Conservation (phyloP, 2,329 filamentous ascomycete genomes). For the Fusarium sp. region DNA sequence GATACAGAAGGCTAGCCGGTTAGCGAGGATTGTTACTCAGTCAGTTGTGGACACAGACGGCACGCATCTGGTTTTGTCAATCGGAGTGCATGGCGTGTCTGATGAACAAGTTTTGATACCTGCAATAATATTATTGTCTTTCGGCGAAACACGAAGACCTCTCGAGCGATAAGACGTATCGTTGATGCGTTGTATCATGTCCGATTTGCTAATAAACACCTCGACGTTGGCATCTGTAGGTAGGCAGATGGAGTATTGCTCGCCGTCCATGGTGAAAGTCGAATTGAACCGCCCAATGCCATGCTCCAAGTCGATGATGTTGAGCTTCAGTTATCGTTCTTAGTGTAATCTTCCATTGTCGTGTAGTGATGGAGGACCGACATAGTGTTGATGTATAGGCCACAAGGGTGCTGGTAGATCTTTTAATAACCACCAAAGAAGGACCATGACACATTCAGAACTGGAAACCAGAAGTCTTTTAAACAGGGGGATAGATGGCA, state of each 20-base stretch:
- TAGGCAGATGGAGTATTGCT: neutral
- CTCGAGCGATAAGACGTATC: neutral
- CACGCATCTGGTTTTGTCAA: slow-evolving; percentile 33
- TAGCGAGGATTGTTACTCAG: slow-evolving; percentile 20
- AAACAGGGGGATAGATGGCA: slow-evolving; percentile 23
- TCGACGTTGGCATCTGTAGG: neutral
- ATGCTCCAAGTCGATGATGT: neutral
- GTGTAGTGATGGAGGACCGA: neutral
- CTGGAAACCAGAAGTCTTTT: neutral
- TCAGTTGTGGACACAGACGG: slow-evolving; percentile 17
- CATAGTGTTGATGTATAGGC: neutral
- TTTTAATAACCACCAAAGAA: neutral
- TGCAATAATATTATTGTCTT: slow-evolving; percentile 44
- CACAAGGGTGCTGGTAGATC: neutral
- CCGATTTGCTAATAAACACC: neutral
- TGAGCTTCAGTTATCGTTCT: neutral
- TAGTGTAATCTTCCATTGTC: neutral
- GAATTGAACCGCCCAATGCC: neutral
- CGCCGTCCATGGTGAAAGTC: neutral
- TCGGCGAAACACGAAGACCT: neutral
- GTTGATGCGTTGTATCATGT: neutral
- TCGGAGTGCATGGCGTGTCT: slow-evolving; percentile 32
- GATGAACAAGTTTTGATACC: slow-evolving; percentile 45
- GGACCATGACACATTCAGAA: neutral
- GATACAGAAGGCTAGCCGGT: slow-evolving; percentile 15